Base-by-base conservation (phyloP, 805 yeast genomes). In the Yarrowia alimentaria region DNA sequence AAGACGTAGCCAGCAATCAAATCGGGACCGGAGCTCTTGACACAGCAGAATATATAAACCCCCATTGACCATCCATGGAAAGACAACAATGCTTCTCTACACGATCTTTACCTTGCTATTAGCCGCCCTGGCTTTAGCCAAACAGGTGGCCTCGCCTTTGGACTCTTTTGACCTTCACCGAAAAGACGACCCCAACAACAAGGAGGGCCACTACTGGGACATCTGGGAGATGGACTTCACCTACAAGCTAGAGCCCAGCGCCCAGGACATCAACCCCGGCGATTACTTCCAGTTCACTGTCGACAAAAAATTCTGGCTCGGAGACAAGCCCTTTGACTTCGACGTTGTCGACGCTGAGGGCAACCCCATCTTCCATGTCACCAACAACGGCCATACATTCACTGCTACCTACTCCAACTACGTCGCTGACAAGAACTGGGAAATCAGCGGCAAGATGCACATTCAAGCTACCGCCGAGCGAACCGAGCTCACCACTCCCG, bases 231-330 rank as follows among this genome's bases (percentile, higher is more conserved):
- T 40, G 18, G 34, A 28, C 34, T 40, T 40, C 11, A 29, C 32
- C 7, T 40, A n/a, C 5, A 25, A 24, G 5, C 34, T 40, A 6
- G 17, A 29, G 32, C 48, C 48, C 20, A 20, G 18, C 12, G 28
- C 28, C 19, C 16, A 24, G 16, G 48, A 40, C 12, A 13, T 40
- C 16, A 33, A 40, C 26, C 48, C 48, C 8, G 34, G 48, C 2
- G 48, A 40, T n/a, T 40, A 11, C 48, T 40, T 40, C n/a, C 32
- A 29, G 48, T 40, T 40, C 13, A 26, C 32, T 28, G 25, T 40
- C 11, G 34, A 28, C 34, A 28, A 26, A 14, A n/a, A 13, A 2
- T 29, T 40, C 26, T 40, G 34, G 48, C 26, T 40, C 13, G 34
- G 34, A 3, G 34, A 29, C 18, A 40, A 40, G 48, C 48, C 48